phyloP scores from a whole-genome alignment of 2,329 filamentous ascomycete species.

The Gyromitra esculenta region DNA sequence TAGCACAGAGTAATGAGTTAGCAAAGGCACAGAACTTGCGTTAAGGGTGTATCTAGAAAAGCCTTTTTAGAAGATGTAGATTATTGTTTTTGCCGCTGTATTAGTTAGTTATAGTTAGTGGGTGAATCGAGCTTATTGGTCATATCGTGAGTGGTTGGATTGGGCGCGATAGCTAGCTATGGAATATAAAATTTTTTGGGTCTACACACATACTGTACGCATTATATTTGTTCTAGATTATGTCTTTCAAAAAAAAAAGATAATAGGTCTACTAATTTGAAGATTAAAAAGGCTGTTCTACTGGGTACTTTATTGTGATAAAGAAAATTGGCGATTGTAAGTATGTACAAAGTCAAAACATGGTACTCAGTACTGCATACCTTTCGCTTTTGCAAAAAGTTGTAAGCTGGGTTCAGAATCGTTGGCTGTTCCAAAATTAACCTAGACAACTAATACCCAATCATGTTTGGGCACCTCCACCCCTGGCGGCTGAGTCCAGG shows the following conservation, averaged over 20 bases:
- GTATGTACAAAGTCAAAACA: background rate
- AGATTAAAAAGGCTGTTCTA: background rate
- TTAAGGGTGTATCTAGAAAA: background rate
- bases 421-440: background rate
- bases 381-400: too few relatives aligned
- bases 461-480: background rate
- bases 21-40: constrained; percentile 10
- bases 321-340: background rate
- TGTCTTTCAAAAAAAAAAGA: background rate
- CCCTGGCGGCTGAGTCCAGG: background rate
- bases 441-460: background rate
- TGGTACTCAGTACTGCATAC: background rate
- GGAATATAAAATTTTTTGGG: too few relatives aligned
- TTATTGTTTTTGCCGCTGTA: background rate
- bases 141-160: too few relatives aligned
- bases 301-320: background rate
- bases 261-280: background rate
- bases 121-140: background rate
- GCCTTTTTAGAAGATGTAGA: background rate
- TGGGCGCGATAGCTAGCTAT: too few relatives aligned
- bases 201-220: too few relatives aligned
- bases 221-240: too few relatives aligned
- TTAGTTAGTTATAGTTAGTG: background rate
- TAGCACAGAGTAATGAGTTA: constrained; percentile 4
- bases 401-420: background rate